Evolutionary conservation across 1,139 yeast genomes (phyloP), one percentile per base, ranked within the genome.

Genomic region (Insectozyma bohioensis): DNA sequence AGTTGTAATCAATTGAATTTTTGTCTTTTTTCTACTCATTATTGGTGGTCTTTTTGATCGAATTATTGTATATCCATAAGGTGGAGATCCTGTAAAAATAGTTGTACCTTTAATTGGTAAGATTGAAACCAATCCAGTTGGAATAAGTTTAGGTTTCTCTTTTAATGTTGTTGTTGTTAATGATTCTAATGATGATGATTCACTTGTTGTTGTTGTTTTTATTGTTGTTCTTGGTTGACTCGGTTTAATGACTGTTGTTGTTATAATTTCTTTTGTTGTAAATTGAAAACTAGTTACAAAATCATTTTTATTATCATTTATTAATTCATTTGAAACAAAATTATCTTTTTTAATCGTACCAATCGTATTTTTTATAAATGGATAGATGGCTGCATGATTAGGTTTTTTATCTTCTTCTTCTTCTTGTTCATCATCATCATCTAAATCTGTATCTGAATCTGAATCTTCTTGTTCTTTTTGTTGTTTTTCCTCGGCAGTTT

Each of bases 91-190:
- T n/a, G n/a, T 20, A 3, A 30, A 16, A 3, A 34, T 17, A 6
- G 37, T 34, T 3, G 37, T 34, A 2, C 37, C 37, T 17, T 21
- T n/a, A 11, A 34, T 30, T 6, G 37, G 37, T 9, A 34, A 20
- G 5, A 34, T 34, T 16, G 30, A 28, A 28, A n/a, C n/a, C n/a
- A n/a, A n/a, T n/a, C n/a, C n/a, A n/a, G n/a, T n/a, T n/a, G n/a
- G n/a, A n/a, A n/a, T n/a, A n/a, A n/a, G n/a, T n/a, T n/a, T n/a
- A n/a, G n/a, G n/a, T n/a, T n/a, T n/a, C n/a, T n/a, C n/a, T n/a
- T n/a, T n/a, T n/a, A n/a, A 23, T 23, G 14, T 23, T 23, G 14
- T 12, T 23, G 16, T 4, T 23, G 26, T 10, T 23, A 15, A 28
- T 5, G 22, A n/a, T 10, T 20, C 22, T 20, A 20, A 6, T 6